These are phyloP conservation scores for Pterocarpus macrocarpus DNA, from an alignment of 306 rosid genomes.

Conservation along the genomic window DNA sequence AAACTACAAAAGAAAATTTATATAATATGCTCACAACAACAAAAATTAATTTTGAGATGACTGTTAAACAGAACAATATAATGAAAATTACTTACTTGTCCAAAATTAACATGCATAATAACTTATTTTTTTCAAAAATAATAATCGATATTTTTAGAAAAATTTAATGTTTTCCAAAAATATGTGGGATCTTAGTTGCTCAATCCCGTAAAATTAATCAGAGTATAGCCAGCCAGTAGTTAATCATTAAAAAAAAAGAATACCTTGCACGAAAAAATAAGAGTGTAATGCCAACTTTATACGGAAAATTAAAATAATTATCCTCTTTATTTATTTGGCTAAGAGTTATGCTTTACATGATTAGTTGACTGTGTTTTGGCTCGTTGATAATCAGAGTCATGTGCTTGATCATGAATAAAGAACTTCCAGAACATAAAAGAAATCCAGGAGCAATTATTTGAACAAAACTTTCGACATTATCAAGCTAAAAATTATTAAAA, in stretches of 20 bases:
- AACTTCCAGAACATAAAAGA: slow-evolving; percentile 34
- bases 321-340: neutral
- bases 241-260: neutral
- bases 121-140: too few species aligned
- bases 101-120: too few species aligned
- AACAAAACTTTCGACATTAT: neutral
- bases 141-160: too few species aligned
- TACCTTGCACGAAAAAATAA: neutral
- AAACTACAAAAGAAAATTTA: neutral
- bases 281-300: neutral
- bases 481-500: neutral
- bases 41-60: neutral
- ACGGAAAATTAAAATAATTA: too few species aligned
- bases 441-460: slow-evolving; percentile 32
- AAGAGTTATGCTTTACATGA: neutral
- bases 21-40: neutral
- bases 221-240: neutral
- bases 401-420: slow-evolving; percentile 44
- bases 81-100: too few species aligned
- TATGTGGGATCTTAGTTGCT: too few species aligned
- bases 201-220: neutral
- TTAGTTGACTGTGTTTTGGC: neutral
- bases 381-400: slow-evolving; percentile 15
- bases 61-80: neutral
- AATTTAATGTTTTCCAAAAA: too few species aligned